These are phyloP conservation scores for Lobulomyces angularis DNA, from an alignment of 192 early-diverging fungal genomes.

Conservation along the genomic window DNA sequence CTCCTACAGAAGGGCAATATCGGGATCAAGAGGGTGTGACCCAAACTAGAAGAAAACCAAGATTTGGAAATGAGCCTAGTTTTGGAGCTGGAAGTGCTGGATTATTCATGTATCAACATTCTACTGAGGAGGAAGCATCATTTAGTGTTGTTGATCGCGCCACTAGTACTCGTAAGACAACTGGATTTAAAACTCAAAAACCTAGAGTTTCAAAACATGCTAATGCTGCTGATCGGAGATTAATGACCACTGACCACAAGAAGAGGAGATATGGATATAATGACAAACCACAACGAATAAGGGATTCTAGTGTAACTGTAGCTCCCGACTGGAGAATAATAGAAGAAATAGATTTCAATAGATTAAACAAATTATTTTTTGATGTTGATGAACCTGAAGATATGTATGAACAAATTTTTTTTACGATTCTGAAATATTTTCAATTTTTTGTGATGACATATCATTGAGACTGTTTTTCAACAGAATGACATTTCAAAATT, in stretches of 20 bases:
- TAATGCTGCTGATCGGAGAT: not conserved
- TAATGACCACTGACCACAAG: not conserved
- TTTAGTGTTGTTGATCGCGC: conserved; percentile 88
- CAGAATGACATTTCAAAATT: conserved; percentile 15
- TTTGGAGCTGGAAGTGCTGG: conserved; percentile 75
- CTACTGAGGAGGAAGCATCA: conserved; percentile 79
- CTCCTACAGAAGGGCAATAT: conserved; percentile 48
- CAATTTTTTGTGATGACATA: conserved; percentile 7
- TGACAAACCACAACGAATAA: conserved; percentile 55
- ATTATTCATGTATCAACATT: conserved; percentile 74
- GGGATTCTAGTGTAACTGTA: conserved; percentile 78
- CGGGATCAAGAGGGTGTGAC: conserved; percentile 31
- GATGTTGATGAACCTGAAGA: conserved; percentile 65
- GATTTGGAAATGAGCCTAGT: not conserved
- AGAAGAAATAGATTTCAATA: conserved; percentile 88
- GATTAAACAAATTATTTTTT: conserved; percentile 72
- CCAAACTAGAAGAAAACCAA: conserved; percentile 3
- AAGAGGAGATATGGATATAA: conserved; percentile 16
- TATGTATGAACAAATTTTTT: too few relatives aligned
- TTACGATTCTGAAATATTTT: not conserved
- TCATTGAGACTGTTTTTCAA: not conserved
- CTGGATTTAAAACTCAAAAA: conserved; percentile 31
- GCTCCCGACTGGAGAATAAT: conserved; percentile 80
- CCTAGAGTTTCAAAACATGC: too few relatives aligned
- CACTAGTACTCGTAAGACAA: conserved; percentile 50